These are phyloP conservation scores for Alloteropsis semialata DNA, from an alignment of 176 grass and related monocot genomes.

Conservation along the genomic window DNA sequence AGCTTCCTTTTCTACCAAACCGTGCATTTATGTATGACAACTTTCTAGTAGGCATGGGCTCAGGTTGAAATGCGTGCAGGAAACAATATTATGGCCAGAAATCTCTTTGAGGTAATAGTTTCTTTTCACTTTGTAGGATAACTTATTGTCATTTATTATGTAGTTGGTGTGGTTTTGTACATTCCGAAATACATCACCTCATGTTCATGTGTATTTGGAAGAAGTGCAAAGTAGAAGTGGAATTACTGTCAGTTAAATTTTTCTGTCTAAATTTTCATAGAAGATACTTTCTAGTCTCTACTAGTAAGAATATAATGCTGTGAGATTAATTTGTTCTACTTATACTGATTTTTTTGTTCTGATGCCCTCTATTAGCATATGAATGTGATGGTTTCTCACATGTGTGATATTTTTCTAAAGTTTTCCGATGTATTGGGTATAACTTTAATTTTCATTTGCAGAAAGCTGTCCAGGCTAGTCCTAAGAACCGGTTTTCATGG, in stretches of 20 bases:
- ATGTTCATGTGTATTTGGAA: conserved; percentile 8
- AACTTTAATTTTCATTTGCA: conserved; percentile 38
- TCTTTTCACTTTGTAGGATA: conserved; percentile 36
- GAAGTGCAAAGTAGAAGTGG: conserved; percentile 3
- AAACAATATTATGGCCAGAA: conserved; percentile 72
- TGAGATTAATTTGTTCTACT: neutral
- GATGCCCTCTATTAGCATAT: neutral
- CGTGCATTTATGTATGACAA: conserved; percentile 31
- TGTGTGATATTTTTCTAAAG: neutral
- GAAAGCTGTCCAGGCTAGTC: conserved; percentile 91
- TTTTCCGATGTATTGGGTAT: neutral
- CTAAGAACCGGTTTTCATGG: conserved; percentile 97
- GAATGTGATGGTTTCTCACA: neutral
- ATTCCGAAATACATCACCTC: neutral
- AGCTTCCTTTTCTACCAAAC: neutral
- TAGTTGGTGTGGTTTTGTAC: neutral
- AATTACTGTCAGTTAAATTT: neutral
- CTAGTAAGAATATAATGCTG: neutral
- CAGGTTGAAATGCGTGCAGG: conserved; percentile 89
- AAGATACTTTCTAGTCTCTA: neutral
- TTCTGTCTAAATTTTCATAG: neutral
- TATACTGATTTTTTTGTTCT: neutral
- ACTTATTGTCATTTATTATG: conserved; percentile 17
- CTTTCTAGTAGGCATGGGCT: conserved; percentile 89
- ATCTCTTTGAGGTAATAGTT: conserved; percentile 91